Evolutionary conservation across 192 early-diverging fungal species (phyloP).

Genomic region (Piromyces sp.): DNA sequence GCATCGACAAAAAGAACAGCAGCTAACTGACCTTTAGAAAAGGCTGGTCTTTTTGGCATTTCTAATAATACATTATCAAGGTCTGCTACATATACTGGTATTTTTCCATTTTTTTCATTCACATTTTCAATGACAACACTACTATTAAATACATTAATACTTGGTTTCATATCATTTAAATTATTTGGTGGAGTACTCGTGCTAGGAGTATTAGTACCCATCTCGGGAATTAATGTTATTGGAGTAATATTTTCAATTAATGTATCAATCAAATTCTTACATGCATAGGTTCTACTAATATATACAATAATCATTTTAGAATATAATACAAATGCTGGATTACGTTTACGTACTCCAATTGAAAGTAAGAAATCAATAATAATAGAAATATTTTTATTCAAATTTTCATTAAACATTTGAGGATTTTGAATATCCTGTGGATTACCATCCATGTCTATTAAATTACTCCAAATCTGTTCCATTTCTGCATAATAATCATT

Average conservation of each 20-base stretch:
- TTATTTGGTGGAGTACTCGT: neutral
- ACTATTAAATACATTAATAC: neutral
- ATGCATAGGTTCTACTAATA: slow-evolving; percentile 42
- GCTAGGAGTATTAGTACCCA: neutral
- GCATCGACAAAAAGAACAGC: slow-evolving; percentile 65
- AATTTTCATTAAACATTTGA: slow-evolving; percentile 14
- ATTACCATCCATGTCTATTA: slow-evolving; percentile 16
- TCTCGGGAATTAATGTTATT: slow-evolving; percentile 39
- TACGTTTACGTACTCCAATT: slow-evolving; percentile 53
- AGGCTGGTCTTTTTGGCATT: slow-evolving; percentile 43
- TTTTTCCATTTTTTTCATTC: neutral
- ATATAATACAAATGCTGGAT: slow-evolving; percentile 56
- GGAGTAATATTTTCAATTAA: slow-evolving; percentile 53
- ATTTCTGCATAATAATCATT: slow-evolving; percentile 60
- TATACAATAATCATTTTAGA: slow-evolving; percentile 65
- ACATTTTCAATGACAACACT: neutral
- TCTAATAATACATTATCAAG: slow-evolving; percentile 46
- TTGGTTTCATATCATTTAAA: neutral
- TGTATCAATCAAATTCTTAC: slow-evolving; percentile 34
- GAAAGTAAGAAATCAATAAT: slow-evolving; percentile 56
- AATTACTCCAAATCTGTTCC: slow-evolving; percentile 56
- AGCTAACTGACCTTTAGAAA: slow-evolving; percentile 58
- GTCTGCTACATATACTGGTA: slow-evolving; percentile 36
- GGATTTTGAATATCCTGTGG: slow-evolving; percentile 4
- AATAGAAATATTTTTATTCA: slow-evolving; percentile 30